Evolutionary conservation across 176 grass and related monocot genomes (phyloP), one percentile per base, ranked within the genome.

Genomic region (Ampelocalamus luodianensis): DNA sequence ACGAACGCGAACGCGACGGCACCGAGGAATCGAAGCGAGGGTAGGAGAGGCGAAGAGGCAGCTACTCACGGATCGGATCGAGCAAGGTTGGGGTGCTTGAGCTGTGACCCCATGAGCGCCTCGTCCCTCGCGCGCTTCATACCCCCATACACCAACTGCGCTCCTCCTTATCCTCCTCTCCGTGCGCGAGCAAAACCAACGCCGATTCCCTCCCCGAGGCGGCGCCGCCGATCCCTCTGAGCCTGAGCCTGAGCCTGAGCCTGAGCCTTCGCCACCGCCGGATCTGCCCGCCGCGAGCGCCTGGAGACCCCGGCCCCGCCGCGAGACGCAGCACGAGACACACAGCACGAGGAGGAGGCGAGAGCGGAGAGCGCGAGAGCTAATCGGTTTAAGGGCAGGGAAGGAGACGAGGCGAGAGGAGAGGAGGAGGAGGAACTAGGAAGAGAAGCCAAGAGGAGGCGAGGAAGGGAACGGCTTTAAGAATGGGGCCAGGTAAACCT

Each of bases 61-160:
- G 65, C 4, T 79, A 77, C 96, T 94, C 91, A 99, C 96, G 93
- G 96, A 99, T 99, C 96, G 88, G 90, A 89, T 82, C 91, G 93
- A 74, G 85, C 88, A 45, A 92, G 69, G 88, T 82, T 85, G 62
- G 91, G 86, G 12, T 91, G 88, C 74, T 93, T 95, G 67, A 96
- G 91, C 83, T 94, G 96, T 5, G 93, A 95, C 80, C 93, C 91
- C 86, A 93, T 92, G 80, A 89, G 87, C 63, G 84, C 83, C 90
- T 93, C 93, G 56, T 94, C 89, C 85, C 90, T 82, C 23, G 86
- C 82, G 29, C 86, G 82, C 79, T 90, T 90, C 88, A 89, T 87
- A 78, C 45, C 82, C 71, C 96, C 84, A 86, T 87, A 69, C 72
- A 93, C 77, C 59, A 72, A 22, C 79, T 46, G 7, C 6, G 74